A percentile compares a stretch with the other conserved stretches of the same genome.
Conservation (phyloP, 768 basidiomycete genomes). For the Naganishia vaughanmartiniae region DNA sequence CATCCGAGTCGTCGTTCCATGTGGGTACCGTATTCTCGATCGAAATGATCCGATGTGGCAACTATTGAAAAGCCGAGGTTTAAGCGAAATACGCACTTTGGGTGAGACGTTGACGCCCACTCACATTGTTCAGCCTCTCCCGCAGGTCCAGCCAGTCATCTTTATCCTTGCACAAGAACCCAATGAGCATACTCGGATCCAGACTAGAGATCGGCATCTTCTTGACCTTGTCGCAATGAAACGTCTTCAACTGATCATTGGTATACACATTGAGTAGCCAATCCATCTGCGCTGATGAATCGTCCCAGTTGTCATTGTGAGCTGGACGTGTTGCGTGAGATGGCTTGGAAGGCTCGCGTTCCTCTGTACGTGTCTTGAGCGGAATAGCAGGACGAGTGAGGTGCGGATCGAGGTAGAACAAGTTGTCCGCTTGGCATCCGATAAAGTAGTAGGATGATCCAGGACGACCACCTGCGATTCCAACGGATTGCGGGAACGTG, state of each 20-base stretch:
- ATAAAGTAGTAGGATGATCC: conserved; percentile 99
- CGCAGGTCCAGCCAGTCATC: conserved; percentile 81
- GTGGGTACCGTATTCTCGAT: conserved; percentile 82
- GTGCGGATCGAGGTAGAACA: conserved; percentile 59
- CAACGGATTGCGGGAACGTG: conserved; percentile 90
- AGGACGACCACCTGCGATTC: conserved; percentile 93
- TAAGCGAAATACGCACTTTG: background rate
- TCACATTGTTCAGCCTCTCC: conserved; percentile 67
- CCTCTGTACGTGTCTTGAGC: conserved; percentile 47
- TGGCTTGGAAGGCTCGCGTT: background rate
- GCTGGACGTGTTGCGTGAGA: background rate
- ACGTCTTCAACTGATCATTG: conserved; percentile 71
- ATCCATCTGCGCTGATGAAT: background rate
- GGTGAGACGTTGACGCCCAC: conserved; percentile 42
- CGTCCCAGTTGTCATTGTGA: background rate
- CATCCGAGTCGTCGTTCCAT: conserved; percentile 67
- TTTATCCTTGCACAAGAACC: conserved; percentile 80
- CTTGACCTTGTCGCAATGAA: conserved; percentile 92
- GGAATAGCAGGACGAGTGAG: conserved; percentile 73
- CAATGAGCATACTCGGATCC: conserved; percentile 96
- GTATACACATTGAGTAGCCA: conserved; percentile 71
- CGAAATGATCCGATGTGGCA: conserved; percentile 70
- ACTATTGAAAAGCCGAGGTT: conserved; percentile 46
- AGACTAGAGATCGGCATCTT: conserved; percentile 89
- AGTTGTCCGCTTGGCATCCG: conserved; percentile 79